Evolutionary conservation across 768 basidiomycete species (phyloP).

Genomic region (Hirschioporus abietinus): DNA sequence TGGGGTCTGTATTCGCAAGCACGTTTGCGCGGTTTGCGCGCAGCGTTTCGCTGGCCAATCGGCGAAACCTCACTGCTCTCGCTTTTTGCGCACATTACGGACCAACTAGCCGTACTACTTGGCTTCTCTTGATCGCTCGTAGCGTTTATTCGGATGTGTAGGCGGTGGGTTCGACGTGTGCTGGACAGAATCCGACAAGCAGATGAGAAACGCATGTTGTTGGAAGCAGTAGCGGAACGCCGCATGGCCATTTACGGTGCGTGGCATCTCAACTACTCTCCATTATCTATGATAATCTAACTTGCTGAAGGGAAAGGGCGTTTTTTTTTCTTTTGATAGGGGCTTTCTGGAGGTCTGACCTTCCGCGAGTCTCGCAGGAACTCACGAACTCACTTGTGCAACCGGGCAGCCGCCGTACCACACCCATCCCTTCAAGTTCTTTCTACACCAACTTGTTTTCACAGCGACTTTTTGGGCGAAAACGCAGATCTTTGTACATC

Average conservation of each 20-base stretch:
- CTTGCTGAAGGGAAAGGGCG: no score
- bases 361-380: not conserved
- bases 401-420: not conserved
- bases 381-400: not conserved
- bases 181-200: not conserved
- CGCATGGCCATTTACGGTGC: not conserved
- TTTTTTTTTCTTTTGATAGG: not conserved
- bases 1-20: not conserved
- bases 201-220: not conserved
- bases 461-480: not conserved
- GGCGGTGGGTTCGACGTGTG: not conserved
- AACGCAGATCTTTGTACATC: not conserved
- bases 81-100: not conserved
- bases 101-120: not conserved
- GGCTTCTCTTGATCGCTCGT: not conserved
- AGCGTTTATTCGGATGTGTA: not conserved
- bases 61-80: not conserved
- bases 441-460: not conserved
- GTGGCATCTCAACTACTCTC: not conserved
- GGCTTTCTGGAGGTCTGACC: not conserved
- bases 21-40: not conserved
- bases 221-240: not conserved
- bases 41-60: conserved; percentile 1
- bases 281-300: not conserved
- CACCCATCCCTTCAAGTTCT: not conserved